A percentile compares a stretch with the other conserved stretches of the same genome.
These are phyloP conservation scores for Oldenlandia corymbosa DNA, from an alignment of 257 asterid genomes.

Conservation along the genomic window DNA sequence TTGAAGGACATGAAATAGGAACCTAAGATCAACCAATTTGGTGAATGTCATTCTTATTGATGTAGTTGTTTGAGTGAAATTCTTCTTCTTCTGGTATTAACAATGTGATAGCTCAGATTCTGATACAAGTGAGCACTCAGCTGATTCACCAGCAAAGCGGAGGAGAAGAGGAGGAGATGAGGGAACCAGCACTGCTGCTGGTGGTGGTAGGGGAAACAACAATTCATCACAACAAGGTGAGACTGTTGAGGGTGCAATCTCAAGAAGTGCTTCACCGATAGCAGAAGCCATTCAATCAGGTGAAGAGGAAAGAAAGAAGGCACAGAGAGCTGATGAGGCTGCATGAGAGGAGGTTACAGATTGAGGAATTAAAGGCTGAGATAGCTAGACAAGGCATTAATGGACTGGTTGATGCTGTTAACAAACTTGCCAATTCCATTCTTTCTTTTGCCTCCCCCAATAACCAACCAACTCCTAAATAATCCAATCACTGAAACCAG, in stretches of 20 bases:
- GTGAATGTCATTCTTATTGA: neutral
- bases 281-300: conserved; percentile 65
- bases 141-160: conserved; percentile 64
- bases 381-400: conserved; percentile 62
- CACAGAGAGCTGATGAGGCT: conserved; percentile 59
- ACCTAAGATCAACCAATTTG: neutral
- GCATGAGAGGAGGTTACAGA: conserved; percentile 63
- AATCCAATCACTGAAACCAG: too few relatives aligned
- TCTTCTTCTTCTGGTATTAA: conserved; percentile 10
- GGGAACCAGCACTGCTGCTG: too few relatives aligned
- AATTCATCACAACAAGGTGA: conserved; percentile 43
- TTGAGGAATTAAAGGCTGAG: conserved; percentile 82
- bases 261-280: conserved; percentile 54
- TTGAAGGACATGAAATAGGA: neutral
- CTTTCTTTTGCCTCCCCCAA: conserved; percentile 57
- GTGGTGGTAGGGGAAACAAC: neutral
- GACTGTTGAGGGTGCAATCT: conserved; percentile 56
- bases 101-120: conserved; percentile 22
- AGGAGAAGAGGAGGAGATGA: conserved; percentile 40
- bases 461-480: conserved; percentile 24
- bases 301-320: conserved; percentile 67
- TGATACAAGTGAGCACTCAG: conserved; percentile 50
- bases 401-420: conserved; percentile 73
- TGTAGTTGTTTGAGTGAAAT: neutral
- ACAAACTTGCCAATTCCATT: conserved; percentile 75